phyloP scores from a whole-genome alignment of 805 yeast species.

The Danielozyma ontarioensis region DNA sequence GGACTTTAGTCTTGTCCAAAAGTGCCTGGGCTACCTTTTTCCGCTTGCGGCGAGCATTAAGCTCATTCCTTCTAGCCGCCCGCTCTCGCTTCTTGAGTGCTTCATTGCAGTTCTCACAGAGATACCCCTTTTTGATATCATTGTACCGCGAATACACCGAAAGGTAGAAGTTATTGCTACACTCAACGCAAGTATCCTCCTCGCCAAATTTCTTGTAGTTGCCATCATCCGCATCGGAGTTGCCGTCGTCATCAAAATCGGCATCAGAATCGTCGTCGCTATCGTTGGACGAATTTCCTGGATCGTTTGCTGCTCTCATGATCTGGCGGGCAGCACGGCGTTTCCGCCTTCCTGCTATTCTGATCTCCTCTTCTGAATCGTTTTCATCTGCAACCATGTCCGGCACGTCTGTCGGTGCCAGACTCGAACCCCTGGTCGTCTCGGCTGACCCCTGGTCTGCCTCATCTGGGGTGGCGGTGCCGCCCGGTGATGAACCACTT shows the following conservation, averaged over 20 bases:
- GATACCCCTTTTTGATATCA: constrained; percentile 52
- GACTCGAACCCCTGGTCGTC: neutral
- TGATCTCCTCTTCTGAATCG: neutral
- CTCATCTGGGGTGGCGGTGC: constrained; percentile 28
- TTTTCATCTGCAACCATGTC: neutral
- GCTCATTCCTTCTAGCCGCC: constrained; percentile 45
- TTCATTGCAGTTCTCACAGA: constrained; percentile 60
- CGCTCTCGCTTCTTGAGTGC: constrained; percentile 35
- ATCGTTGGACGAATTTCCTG: constrained; percentile 15
- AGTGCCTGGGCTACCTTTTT: constrained; percentile 81
- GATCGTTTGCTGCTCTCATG: neutral
- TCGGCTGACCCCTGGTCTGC: constrained; percentile 6
- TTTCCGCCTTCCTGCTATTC: neutral
- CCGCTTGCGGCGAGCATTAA: constrained; percentile 65
- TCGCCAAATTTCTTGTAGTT: constrained; percentile 39
- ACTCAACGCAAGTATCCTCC: constrained; percentile 57
- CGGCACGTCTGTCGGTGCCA: neutral
- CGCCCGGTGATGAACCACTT: constrained; percentile 18
- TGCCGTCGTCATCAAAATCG: constrained; percentile 18
- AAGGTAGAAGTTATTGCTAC: constrained; percentile 54
- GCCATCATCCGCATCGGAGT: constrained; percentile 16
- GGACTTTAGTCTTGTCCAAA: constrained; percentile 61
- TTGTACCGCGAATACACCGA: constrained; percentile 60
- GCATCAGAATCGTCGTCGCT: constrained; percentile 29
- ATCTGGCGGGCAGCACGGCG: neutral